A percentile compares a stretch with the other conserved stretches of the same genome.
Conservation (phyloP, 139 green algal species). For the Chlorella sorokiniana region DNA sequence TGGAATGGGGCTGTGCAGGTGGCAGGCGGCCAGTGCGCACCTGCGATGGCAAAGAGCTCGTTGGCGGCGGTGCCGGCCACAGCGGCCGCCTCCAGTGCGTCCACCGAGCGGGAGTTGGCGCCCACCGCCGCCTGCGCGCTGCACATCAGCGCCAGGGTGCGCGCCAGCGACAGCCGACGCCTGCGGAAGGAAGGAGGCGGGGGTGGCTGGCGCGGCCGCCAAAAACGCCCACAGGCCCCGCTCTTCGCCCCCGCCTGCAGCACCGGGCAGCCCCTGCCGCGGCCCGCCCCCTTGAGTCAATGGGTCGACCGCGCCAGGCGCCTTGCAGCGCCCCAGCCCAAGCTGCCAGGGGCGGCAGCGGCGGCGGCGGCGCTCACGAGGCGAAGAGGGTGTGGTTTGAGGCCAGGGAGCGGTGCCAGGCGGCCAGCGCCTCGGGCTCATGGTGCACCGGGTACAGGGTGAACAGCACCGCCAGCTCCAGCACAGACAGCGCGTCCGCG, state of each 20-base stretch:
- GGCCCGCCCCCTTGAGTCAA: too few species aligned
- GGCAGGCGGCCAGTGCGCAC: neutral
- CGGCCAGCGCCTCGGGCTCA: neutral
- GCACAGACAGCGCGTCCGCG: neutral
- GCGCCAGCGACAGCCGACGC: conserved; percentile 10
- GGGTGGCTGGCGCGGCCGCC: neutral
- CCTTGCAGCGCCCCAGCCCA: neutral
- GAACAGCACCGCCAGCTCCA: conserved; percentile 30
- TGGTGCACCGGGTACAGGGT: conserved; percentile 28
- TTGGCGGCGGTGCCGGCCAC: neutral
- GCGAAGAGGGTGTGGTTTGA: conserved; percentile 20
- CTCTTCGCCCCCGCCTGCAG: too few species aligned
- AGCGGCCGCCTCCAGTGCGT: conserved; percentile 15
- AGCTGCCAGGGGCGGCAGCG: neutral
- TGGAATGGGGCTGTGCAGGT: neutral
- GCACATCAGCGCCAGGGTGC: conserved; percentile 12
- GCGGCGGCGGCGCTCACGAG: neutral
- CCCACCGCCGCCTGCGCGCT: conserved; percentile 6
- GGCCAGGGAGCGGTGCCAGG: conserved; percentile 29
- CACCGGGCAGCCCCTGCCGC: too few species aligned
- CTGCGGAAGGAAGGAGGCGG: neutral
- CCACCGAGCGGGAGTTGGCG: neutral
- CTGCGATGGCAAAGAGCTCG: conserved; percentile 10
- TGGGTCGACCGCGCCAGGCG: too few species aligned
- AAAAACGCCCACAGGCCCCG: too few species aligned